Conservation (phyloP, 331 rosid species). For the Saraca asoca region DNA sequence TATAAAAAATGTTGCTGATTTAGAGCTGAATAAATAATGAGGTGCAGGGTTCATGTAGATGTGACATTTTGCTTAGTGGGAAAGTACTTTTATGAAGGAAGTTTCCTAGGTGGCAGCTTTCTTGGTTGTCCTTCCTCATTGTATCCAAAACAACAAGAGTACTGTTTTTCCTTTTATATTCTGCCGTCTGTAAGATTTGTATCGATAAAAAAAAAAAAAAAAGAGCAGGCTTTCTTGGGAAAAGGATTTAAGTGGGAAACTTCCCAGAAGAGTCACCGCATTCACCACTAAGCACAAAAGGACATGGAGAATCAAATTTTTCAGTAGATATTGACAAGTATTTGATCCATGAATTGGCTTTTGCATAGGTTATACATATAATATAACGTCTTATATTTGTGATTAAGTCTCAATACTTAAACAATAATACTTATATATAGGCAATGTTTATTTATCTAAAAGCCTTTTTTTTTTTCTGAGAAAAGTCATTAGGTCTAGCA, state of each 20-base stretch:
- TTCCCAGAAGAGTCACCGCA: constrained; percentile 27
- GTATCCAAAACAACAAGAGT: constrained; percentile 5
- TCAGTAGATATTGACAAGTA: too few species aligned
- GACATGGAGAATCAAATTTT: background rate
- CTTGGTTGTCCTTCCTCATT: background rate
- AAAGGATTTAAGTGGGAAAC: constrained; percentile 17
- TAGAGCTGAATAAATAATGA: background rate
- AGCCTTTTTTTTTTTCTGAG: too few species aligned
- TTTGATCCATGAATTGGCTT: too few species aligned
- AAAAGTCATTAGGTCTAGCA: too few species aligned
- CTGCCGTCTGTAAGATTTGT: background rate
- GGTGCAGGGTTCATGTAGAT: constrained; percentile 10
- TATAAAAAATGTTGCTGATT: constrained; percentile 20
- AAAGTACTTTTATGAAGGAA: constrained; percentile 29
- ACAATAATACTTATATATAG: too few species aligned
- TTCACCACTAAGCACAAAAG: background rate
- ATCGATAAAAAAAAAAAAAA: background rate
- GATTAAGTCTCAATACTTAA: too few species aligned
- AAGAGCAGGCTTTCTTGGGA: background rate
- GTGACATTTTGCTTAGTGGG: background rate
- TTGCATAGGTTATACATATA: too few species aligned
- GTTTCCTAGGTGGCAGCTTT: constrained; percentile 36
- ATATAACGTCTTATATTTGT: too few species aligned
- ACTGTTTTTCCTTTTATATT: constrained; percentile 3
- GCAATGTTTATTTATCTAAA: too few species aligned